Conservation (phyloP, 495 filamentous ascomycete species). For the Mytilinidion resinicola region DNA sequence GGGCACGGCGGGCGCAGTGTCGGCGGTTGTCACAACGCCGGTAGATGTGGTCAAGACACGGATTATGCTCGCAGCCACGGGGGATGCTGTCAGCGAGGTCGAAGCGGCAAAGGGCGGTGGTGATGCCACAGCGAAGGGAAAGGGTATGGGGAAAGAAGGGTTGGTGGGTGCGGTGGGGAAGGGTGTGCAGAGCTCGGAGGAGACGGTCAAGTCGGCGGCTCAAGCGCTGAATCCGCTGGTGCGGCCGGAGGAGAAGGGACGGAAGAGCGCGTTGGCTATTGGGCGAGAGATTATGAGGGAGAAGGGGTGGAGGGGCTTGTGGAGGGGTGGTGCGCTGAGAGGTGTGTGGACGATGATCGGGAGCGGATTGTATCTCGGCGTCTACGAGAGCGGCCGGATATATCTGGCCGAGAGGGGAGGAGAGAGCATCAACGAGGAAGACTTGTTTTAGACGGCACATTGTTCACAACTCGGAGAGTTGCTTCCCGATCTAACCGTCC, state of each 20-base stretch:
- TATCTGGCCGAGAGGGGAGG: conserved; percentile 56
- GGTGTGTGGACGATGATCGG: conserved; percentile 75
- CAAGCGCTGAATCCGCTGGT: conserved; percentile 12
- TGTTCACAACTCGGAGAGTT: too few species aligned
- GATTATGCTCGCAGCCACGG: conserved; percentile 50
- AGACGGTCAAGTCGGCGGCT: conserved; percentile 8
- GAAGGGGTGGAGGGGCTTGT: conserved; percentile 65
- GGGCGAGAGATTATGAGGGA: conserved; percentile 54
- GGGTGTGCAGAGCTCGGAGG: conserved; percentile 26
- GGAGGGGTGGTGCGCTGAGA: conserved; percentile 68
- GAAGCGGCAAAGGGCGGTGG: conserved; percentile 7
- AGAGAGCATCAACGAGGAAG: conserved; percentile 24
- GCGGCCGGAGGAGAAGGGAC: conserved; percentile 30
- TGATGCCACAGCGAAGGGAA: not conserved
- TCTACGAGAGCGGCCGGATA: conserved; percentile 72
- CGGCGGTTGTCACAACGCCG: conserved; percentile 69
- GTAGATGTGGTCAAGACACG: conserved; percentile 81
- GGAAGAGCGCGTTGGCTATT: conserved; percentile 47
- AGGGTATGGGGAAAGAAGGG: conserved; percentile 8
- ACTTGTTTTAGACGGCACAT: not conserved
- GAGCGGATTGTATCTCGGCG: conserved; percentile 75
- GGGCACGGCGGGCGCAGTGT: conserved; percentile 59
- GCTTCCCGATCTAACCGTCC: too few species aligned
- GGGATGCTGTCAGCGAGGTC: conserved; percentile 41
- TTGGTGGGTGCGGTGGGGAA: conserved; percentile 34